phyloP scores from a whole-genome alignment of 345 rosid genomes.

The Carallia pectinifolia region DNA sequence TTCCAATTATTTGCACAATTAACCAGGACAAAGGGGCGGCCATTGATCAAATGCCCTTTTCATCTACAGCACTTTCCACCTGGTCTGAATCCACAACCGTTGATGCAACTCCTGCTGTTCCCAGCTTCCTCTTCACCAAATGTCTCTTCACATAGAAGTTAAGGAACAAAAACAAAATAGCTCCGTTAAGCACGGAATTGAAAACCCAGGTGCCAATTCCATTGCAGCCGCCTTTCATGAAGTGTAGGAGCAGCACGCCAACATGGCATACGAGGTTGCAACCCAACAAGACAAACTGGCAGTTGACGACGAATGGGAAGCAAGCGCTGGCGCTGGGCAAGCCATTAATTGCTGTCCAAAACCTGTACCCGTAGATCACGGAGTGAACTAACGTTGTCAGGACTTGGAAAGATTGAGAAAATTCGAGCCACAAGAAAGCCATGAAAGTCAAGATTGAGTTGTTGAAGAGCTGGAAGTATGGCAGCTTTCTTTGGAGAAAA shows the following conservation, averaged over 20 bases:
- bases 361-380: conserved; percentile 70
- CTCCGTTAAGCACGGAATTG: conserved; percentile 71
- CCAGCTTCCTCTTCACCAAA: conserved; percentile 9
- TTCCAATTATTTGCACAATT: too few relatives aligned
- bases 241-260: conserved; percentile 65
- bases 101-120: neutral
- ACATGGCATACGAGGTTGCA: conserved; percentile 77
- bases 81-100: neutral
- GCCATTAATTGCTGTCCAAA: conserved; percentile 64
- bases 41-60: too few relatives aligned
- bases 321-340: conserved; percentile 69
- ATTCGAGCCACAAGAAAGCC: conserved; percentile 87
- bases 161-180: conserved; percentile 52
- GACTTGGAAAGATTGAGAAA: conserved; percentile 84
- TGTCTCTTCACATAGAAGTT: conserved; percentile 56
- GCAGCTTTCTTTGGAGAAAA: conserved; percentile 46
- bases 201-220: conserved; percentile 89
- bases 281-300: conserved; percentile 55
- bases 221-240: conserved; percentile 84
- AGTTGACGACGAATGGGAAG: conserved; percentile 64
- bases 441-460: conserved; percentile 54
- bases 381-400: conserved; percentile 64
- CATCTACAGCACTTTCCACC: neutral
- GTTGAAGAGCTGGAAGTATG: conserved; percentile 61
- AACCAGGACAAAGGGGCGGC: too few relatives aligned